These are phyloP conservation scores for Eucalyptus virginea DNA, from an alignment of 345 rosid species.

Conservation along the genomic window DNA sequence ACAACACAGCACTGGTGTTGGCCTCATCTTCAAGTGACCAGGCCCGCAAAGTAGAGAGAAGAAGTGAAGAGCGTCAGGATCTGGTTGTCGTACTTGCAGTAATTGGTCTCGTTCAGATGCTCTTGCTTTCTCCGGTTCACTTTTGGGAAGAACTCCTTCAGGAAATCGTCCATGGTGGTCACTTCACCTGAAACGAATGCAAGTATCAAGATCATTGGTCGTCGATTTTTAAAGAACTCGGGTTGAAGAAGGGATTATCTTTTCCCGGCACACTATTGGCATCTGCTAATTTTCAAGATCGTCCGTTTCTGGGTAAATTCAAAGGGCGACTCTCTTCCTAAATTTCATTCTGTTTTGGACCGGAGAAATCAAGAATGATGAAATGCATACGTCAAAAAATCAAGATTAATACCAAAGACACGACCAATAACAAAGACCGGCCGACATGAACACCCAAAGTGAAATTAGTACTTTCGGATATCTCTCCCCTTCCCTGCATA, in stretches of 20 bases:
- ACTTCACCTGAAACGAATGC: slow-evolving; percentile 53
- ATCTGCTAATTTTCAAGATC: neutral
- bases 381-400: neutral
- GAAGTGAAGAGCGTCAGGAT: slow-evolving; percentile 16
- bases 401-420: neutral
- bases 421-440: neutral
- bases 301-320: neutral
- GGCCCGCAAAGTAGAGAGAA: no score
- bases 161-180: slow-evolving; percentile 93
- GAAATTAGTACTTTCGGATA: neutral
- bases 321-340: neutral
- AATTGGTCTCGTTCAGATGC: slow-evolving; percentile 66
- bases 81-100: slow-evolving; percentile 83
- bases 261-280: neutral
- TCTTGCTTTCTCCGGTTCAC: slow-evolving; percentile 63
- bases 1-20: no score
- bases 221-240: neutral
- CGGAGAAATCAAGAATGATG: neutral
- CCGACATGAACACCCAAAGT: neutral
- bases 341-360: neutral
- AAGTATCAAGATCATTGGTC: no score
- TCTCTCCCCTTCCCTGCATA: neutral
- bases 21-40: no score
- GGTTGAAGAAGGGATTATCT: neutral
- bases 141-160: slow-evolving; percentile 58